Percentiles rank a stretch among this genome's conserved stretches.
Conservation (phyloP, 169 alveolate species). For the Cryptosporidium sp. region DNA sequence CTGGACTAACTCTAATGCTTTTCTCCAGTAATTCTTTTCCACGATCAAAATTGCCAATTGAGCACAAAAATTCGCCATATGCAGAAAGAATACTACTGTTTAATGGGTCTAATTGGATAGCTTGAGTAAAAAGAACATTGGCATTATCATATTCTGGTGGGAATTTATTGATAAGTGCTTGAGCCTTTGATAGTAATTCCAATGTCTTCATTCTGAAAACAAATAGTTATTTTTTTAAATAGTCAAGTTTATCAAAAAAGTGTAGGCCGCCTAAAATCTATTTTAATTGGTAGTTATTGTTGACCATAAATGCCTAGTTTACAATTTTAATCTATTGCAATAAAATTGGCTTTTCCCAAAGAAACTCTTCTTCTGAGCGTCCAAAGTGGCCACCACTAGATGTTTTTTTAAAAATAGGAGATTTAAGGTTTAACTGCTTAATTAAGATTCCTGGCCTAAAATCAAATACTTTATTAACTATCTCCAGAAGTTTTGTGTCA, state of each 20-base stretch:
- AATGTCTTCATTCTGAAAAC: conserved; percentile 11
- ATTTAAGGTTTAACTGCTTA: conserved; percentile 90
- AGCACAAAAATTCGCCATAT: conserved; percentile 48
- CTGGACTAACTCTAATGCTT: conserved; percentile 27
- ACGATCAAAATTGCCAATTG: conserved; percentile 24
- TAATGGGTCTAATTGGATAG: conserved; percentile 27
- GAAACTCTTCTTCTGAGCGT: conserved; percentile 89
- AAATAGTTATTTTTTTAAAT: not conserved
- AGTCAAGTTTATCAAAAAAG: not conserved
- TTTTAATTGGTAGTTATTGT: not conserved
- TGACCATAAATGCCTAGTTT: not conserved
- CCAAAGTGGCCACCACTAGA: conserved; percentile 99
- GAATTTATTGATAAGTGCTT: conserved; percentile 13
- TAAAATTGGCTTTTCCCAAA: conserved; percentile 94
- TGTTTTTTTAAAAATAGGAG: conserved; percentile 91
- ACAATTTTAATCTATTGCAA: not conserved
- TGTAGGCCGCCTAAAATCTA: conserved; percentile 5
- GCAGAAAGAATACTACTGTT: conserved; percentile 46
- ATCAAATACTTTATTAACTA: conserved; percentile 93
- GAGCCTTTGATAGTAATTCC: conserved; percentile 34
- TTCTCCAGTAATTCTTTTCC: conserved; percentile 26
- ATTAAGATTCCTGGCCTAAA: conserved; percentile 97
- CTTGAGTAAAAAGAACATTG: conserved; percentile 6
- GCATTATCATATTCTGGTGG: conserved; percentile 69
- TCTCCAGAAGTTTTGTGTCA: conserved; percentile 91